phyloP scores from a whole-genome alignment of 345 rosid species.

The Eucalyptus virginea region DNA sequence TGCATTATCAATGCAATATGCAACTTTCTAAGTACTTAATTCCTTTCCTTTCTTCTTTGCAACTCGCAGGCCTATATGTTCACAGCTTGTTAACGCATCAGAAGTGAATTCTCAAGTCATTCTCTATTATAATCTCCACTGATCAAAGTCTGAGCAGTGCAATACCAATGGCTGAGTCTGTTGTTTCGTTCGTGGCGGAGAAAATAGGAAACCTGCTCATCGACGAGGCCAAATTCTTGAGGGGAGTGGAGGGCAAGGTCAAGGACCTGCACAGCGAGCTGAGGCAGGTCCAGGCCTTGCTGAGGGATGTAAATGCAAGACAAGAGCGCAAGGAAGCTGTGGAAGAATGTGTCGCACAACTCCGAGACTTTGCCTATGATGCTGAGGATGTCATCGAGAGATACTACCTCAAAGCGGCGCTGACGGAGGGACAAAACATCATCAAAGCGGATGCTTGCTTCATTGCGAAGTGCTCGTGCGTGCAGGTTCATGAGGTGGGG shows the following conservation, averaged over 20 bases:
- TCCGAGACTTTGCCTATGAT: slow-evolving; percentile 1
- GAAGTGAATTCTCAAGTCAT: neutral
- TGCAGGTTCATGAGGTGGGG: slow-evolving; percentile 1
- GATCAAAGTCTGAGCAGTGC: neutral
- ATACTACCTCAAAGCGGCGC: neutral
- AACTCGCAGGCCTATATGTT: neutral
- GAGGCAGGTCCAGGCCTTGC: neutral
- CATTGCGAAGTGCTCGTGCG: neutral
- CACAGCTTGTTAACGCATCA: neutral
- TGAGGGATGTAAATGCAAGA: neutral
- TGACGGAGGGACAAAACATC: neutral
- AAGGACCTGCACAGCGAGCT: neutral
- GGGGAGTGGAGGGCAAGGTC: neutral
- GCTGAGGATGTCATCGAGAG: slow-evolving; percentile 1
- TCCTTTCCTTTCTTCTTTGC: neutral
- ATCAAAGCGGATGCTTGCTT: neutral
- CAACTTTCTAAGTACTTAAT: neutral
- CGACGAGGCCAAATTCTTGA: neutral
- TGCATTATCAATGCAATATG: neutral
- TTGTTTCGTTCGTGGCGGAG: neutral
- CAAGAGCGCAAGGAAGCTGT: neutral
- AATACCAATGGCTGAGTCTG: slow-evolving; percentile 1
- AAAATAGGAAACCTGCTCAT: neutral
- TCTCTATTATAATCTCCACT: neutral
- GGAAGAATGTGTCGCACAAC: neutral